Conservation (phyloP, 2,329 filamentous ascomycete genomes). For the Aureobasidium sp. region DNA sequence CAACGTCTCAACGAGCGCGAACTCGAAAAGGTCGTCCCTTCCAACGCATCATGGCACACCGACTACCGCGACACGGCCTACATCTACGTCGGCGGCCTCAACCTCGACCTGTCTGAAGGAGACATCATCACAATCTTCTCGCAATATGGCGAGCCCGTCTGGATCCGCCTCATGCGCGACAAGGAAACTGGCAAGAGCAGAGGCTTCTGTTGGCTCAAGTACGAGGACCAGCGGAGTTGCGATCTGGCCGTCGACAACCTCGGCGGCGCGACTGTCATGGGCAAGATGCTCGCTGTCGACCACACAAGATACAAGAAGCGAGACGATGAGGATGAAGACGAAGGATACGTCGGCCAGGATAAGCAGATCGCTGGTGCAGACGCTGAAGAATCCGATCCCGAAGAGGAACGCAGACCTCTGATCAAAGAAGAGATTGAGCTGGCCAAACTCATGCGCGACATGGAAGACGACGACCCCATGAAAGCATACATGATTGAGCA, state of each 20-base stretch:
- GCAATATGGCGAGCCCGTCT: conserved; percentile 90
- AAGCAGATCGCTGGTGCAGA: conserved; percentile 29
- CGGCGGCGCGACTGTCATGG: conserved; percentile 74
- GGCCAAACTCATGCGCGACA: conserved; percentile 59
- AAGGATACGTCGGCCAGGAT: conserved; percentile 48
- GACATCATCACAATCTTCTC: conserved; percentile 96
- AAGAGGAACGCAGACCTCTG: conserved; percentile 47
- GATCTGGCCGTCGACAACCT: conserved; percentile 95
- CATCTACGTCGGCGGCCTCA: conserved; percentile 89
- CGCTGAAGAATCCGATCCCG: conserved; percentile 32
- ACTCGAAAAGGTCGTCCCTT: conserved; percentile 77
- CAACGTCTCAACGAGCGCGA: conserved; percentile 90
- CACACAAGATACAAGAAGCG: conserved; percentile 85
- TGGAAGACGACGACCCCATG: conserved; percentile 95
- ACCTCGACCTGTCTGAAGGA: conserved; percentile 88
- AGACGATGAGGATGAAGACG: conserved; percentile 54
- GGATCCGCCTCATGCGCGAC: conserved; percentile 85
- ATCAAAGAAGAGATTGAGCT: conserved; percentile 78
- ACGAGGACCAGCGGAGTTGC: conserved; percentile 93
- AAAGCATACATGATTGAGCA: conserved; percentile 81
- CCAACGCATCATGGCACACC: conserved; percentile 89
- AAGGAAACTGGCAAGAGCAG: conserved; percentile 93
- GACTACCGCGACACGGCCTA: conserved; percentile 98
- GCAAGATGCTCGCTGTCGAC: conserved; percentile 75
- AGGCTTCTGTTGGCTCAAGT: conserved; percentile 94